A percentile compares a stretch with the other conserved stretches of the same genome.
Evolutionary conservation across 176 grass and related monocot species (phyloP).

Genomic region (Cymbopogon citratus): DNA sequence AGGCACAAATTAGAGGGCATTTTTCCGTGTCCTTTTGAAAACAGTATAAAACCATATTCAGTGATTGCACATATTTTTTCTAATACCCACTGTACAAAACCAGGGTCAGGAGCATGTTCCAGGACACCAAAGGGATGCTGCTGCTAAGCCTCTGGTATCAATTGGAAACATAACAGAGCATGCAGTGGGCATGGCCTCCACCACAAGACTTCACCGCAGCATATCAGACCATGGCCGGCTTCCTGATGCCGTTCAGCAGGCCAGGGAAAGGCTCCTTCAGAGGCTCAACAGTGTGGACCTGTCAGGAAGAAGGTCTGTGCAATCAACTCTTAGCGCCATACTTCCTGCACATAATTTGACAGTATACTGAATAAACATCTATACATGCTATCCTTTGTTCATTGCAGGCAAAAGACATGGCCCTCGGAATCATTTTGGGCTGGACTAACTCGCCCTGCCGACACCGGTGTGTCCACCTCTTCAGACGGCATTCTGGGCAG

Average conservation of each 20-base stretch:
- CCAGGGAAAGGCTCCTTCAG: constrained; percentile 67
- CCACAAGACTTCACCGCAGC: constrained; percentile 18
- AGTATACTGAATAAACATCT: not conserved
- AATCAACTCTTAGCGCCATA: not conserved
- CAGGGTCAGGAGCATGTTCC: constrained; percentile 32
- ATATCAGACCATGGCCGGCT: constrained; percentile 46
- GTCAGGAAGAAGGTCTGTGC: constrained; percentile 34
- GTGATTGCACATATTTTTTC: not conserved
- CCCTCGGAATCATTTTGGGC: not conserved
- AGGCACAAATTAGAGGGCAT: not conserved
- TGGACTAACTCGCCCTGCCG: not conserved
- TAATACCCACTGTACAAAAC: not conserved
- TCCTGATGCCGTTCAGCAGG: constrained; percentile 55
- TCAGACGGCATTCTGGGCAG: not conserved
- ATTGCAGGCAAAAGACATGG: constrained; percentile 31
- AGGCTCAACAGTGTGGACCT: constrained; percentile 53
- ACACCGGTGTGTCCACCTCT: not conserved
- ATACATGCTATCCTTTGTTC: not conserved
- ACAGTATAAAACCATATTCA: not conserved
- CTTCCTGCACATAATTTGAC: not conserved
- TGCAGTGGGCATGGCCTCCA: not conserved
- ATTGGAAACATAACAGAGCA: constrained; percentile 16
- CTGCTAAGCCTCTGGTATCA: not conserved
- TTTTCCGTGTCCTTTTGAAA: not conserved
- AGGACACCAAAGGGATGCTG: constrained; percentile 13